phyloP scores from a whole-genome alignment of 1,284 basidiomycete genomes.

The Tetrapyrgos nigripes region DNA sequence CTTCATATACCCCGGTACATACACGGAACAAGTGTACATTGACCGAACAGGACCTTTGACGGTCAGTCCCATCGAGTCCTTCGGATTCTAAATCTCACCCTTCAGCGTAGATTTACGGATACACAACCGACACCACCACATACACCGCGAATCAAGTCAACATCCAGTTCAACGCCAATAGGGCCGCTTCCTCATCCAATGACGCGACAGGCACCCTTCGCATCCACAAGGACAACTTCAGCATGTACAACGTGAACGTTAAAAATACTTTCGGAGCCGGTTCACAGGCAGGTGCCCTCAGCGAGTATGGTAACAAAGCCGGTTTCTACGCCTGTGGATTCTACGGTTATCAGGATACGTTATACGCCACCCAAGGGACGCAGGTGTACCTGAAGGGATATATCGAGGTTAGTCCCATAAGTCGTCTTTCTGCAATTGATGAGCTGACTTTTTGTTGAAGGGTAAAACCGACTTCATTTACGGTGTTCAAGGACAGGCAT shows the following conservation, averaged over 20 bases:
- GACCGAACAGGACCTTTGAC: slow-evolving; percentile 51
- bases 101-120: slow-evolving; percentile 51
- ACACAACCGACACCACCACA: slow-evolving; percentile 45
- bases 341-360: slow-evolving; percentile 56
- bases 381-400: slow-evolving; percentile 55
- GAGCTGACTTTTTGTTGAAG: slow-evolving; percentile 29
- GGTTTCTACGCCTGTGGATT: slow-evolving; percentile 60
- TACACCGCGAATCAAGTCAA: slow-evolving; percentile 49
- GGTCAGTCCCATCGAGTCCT: slow-evolving; percentile 28
- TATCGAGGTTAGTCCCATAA: slow-evolving; percentile 44
- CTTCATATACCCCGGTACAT: slow-evolving; percentile 63
- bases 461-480: slow-evolving; percentile 65
- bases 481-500: slow-evolving; percentile 47
- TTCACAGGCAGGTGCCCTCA: slow-evolving; percentile 59
- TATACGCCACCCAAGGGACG: slow-evolving; percentile 51
- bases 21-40: slow-evolving; percentile 59
- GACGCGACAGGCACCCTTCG: slow-evolving; percentile 61
- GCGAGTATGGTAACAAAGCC: slow-evolving; percentile 55
- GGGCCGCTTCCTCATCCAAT: slow-evolving; percentile 49
- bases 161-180: slow-evolving; percentile 34
- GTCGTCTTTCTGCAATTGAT: not conserved
- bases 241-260: slow-evolving; percentile 63
- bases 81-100: not conserved
- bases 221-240: slow-evolving; percentile 56
- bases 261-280: slow-evolving; percentile 59